A percentile compares a stretch with the other conserved stretches of the same genome.
These are phyloP conservation scores for Przewalskia tangutica DNA, from an alignment of 257 asterid species.

Conservation along the genomic window DNA sequence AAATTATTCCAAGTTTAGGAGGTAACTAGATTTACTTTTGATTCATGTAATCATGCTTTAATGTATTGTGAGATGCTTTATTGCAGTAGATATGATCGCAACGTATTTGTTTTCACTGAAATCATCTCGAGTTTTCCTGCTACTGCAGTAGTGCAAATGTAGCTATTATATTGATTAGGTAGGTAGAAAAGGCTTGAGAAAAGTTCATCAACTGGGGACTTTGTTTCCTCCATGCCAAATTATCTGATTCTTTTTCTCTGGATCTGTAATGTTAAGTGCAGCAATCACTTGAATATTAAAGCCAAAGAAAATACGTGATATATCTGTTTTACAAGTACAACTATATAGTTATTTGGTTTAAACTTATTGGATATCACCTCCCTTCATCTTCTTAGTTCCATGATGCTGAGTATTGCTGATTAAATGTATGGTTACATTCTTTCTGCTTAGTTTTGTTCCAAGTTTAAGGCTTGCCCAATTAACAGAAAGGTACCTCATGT, in stretches of 20 bases:
- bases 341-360: background rate
- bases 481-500: no score
- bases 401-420: background rate
- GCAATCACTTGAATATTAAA: background rate
- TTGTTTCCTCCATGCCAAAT: background rate
- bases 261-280: background rate
- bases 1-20: slow-evolving; percentile 42
- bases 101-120: background rate
- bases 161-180: background rate
- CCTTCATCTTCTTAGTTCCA: background rate
- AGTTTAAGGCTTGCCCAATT: background rate
- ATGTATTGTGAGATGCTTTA: background rate
- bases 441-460: background rate
- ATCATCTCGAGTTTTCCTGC: background rate
- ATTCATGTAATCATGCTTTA: background rate
- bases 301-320: background rate
- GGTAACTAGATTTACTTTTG: slow-evolving; percentile 13
- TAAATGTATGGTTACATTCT: background rate
- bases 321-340: background rate
- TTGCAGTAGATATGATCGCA: background rate
- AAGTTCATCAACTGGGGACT: background rate
- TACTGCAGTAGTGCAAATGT: background rate
- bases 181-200: background rate
- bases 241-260: background rate
- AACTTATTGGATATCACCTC: background rate